A percentile compares a stretch with the other conserved stretches of the same genome.
Conservation (phyloP, 352 stramenopile genomes). For the Globisporangium middletonii region DNA sequence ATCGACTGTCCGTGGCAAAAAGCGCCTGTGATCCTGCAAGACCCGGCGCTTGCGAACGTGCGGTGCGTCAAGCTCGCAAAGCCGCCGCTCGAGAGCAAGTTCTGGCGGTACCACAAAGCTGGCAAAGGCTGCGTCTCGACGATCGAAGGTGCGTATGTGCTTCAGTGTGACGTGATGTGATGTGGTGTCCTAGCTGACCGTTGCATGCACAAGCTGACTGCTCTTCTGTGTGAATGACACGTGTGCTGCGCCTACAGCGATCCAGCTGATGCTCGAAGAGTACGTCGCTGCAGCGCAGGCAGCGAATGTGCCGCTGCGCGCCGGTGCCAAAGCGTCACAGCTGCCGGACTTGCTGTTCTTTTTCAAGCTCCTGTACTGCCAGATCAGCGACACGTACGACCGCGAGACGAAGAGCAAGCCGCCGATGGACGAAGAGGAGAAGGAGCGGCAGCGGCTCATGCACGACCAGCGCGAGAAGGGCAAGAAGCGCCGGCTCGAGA, state of each 20-base stretch:
- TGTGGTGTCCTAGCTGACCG: neutral
- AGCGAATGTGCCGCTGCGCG: slow-evolving; percentile 24
- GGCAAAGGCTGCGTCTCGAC: slow-evolving; percentile 83
- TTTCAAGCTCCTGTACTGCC: slow-evolving; percentile 69
- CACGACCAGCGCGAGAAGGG: slow-evolving; percentile 38
- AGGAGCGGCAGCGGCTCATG: slow-evolving; percentile 67
- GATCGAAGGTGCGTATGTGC: slow-evolving; percentile 70
- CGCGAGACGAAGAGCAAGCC: slow-evolving; percentile 48
- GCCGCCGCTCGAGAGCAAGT: slow-evolving; percentile 77
- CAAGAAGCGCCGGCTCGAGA: slow-evolving; percentile 62
- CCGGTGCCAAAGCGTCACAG: slow-evolving; percentile 26
- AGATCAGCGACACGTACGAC: slow-evolving; percentile 63
- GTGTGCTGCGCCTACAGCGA: slow-evolving; percentile 27
- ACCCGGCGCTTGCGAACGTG: slow-evolving; percentile 45
- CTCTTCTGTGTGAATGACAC: slow-evolving; percentile 3
- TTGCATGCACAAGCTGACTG: neutral
- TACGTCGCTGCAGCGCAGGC: slow-evolving; percentile 41
- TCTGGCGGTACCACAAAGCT: slow-evolving; percentile 85
- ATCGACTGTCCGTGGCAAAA: slow-evolving; percentile 88
- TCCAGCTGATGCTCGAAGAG: slow-evolving; percentile 79
- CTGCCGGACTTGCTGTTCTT: slow-evolving; percentile 77
- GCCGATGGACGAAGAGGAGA: slow-evolving; percentile 78
- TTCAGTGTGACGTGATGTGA: slow-evolving; percentile 7
- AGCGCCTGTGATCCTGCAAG: slow-evolving; percentile 60
- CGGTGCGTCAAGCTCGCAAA: slow-evolving; percentile 75